phyloP scores from a whole-genome alignment of 73 alveolate species.

The Durusdinium trenchii region DNA sequence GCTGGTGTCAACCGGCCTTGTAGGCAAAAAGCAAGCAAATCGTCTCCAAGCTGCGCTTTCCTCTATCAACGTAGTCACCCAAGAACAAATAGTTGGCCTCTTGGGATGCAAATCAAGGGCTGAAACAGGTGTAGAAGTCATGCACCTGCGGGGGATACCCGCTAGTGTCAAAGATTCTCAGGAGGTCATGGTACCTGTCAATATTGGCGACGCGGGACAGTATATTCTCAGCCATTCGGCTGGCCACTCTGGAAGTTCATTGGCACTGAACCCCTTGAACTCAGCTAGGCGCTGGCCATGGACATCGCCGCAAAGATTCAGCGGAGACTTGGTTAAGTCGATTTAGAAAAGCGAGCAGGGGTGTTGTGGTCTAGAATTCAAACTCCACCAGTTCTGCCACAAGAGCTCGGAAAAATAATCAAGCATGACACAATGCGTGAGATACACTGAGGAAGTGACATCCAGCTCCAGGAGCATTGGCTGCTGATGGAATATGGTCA shows the following conservation, averaged over 20 bases:
- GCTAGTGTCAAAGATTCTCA: slow-evolving; percentile 97
- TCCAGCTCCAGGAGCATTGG: slow-evolving; percentile 98
- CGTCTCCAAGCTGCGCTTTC: slow-evolving; percentile 98
- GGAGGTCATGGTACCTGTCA: slow-evolving; percentile 97
- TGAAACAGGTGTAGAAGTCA: background rate
- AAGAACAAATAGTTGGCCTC: slow-evolving; percentile 98
- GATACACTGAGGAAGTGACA: background rate
- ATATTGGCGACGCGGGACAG: too few relatives aligned
- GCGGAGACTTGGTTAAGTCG: slow-evolving; percentile 43
- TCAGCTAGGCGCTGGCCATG: slow-evolving; percentile 65
- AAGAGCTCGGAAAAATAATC: too few relatives aligned
- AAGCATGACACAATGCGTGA: background rate
- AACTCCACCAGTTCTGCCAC: too few relatives aligned
- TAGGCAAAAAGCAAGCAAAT: slow-evolving; percentile 97
- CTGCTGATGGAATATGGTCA: slow-evolving; percentile 49
- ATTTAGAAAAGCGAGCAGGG: background rate
- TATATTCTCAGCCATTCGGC: too few relatives aligned
- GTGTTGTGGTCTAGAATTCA: too few relatives aligned
- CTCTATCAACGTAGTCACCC: slow-evolving; percentile 99
- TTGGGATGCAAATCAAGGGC: background rate
- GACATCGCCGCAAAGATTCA: slow-evolving; percentile 79
- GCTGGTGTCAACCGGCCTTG: slow-evolving; percentile 89
- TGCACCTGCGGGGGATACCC: slow-evolving; percentile 96
- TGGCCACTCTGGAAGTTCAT: background rate
- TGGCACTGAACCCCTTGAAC: too few relatives aligned